Base-by-base conservation (phyloP, 306 rosid species). In the Vachellia collinsii region DNA sequence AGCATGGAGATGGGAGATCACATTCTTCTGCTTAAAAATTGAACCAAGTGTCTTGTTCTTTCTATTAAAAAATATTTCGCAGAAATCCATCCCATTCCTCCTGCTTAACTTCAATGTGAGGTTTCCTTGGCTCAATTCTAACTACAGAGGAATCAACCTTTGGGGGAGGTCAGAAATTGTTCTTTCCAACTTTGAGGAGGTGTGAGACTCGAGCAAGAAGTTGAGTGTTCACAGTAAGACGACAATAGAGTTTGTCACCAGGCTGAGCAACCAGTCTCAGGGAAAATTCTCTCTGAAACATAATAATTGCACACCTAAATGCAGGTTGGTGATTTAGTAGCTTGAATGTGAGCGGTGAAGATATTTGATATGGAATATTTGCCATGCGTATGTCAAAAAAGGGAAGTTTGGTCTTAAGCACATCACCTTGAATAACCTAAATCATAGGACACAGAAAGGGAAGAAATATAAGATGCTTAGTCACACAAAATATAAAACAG, bases 291-390 rank as follows among this genome's bases (percentile, higher is more conserved):
- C 97, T 85, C 80, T 94, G 99, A 64, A 93, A 94, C 99, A 94
- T 94, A 61, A 94, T 93, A 81, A 94, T 89, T 20, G 99, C 97
- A 48, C 97, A 90, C 75, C 99, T 85, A 84, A 94, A 94, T 2
- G 89, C 77, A 11, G 97, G 97, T 65, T 89, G 90, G 83, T 94
- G 98, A 78, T 77, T 83, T 74, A 95, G 81, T 76, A 95, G 81
- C 89, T 95, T 95, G 89, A 95, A 95, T 11, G 99, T 95, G 37
- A 95, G 97, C n/a, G 99, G 99, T 8, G 98, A 93, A 4, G 99
- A 94, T 61, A 94, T 94, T 84, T 94, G 99, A 82, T 91, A 94
- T 16, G 97, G 99, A 84, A 94, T 94, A 76, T 93, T 94, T 0
- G 99, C 99, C 82, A 94, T 97, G 19, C 99, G 91, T 59, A 94